Evolutionary conservation across 192 early-diverging fungal species (phyloP).

Genomic region (Chytriomyces sp.): DNA sequence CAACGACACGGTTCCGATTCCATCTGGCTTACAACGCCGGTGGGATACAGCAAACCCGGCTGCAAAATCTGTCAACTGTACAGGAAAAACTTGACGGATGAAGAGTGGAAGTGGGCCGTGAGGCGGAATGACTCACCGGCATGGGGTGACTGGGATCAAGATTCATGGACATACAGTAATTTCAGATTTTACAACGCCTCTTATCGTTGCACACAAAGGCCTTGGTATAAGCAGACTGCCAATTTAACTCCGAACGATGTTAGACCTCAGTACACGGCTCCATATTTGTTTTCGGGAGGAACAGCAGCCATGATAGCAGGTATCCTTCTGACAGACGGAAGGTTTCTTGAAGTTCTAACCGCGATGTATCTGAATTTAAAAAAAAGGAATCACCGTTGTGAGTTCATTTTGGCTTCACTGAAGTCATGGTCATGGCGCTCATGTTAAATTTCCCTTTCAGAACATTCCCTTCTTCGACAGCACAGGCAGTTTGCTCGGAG

Average conservation of each 20-base stretch:
- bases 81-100: background rate
- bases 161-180: background rate
- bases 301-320: background rate
- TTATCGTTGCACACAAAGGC: background rate
- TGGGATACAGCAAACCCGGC: background rate
- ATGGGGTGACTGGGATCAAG: slow-evolving; percentile 5
- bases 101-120: background rate
- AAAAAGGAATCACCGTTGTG: background rate
- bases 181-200: background rate
- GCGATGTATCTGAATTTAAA: background rate
- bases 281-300: slow-evolving; percentile 1
- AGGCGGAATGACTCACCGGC: background rate
- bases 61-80: background rate
- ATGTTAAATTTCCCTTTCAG: background rate
- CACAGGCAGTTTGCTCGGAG: background rate
- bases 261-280: background rate
- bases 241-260: background rate
- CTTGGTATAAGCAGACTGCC: background rate
- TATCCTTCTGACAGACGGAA: too few relatives aligned
- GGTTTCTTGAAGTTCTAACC: too few relatives aligned
- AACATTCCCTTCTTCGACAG: slow-evolving; percentile 5
- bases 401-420: background rate
- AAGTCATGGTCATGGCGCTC: background rate
- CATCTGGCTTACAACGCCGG: background rate
- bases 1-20: background rate